Percentiles rank a stretch among this genome's conserved stretches.
Conservation (phyloP, 768 basidiomycete genomes). For the Panus rudis region DNA sequence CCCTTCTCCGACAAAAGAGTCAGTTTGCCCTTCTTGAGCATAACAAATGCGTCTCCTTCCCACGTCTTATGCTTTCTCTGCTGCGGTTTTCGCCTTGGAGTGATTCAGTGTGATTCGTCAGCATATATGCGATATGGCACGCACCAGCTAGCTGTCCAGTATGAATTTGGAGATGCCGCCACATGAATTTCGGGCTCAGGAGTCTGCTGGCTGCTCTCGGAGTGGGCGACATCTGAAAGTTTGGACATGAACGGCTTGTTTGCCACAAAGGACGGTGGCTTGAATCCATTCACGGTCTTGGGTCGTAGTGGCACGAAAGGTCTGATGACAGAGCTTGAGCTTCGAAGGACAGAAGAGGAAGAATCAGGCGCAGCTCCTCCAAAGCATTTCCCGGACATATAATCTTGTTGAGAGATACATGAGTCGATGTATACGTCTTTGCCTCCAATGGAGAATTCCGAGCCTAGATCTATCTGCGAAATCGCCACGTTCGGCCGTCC, state of each 20-base stretch:
- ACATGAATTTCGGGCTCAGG: neutral
- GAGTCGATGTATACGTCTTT: conserved; percentile 65
- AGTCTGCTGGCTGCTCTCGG: no score
- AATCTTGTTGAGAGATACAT: conserved; percentile 44
- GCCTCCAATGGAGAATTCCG: conserved; percentile 29
- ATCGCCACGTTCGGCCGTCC: conserved; percentile 38
- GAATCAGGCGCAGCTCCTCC: neutral
- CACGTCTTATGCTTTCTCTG: conserved; percentile 78
- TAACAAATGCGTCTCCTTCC: conserved; percentile 71
- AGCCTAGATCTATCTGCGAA: conserved; percentile 26
- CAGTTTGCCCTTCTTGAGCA: conserved; percentile 41
- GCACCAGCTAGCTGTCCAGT: conserved; percentile 71
- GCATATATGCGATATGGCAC: conserved; percentile 10
- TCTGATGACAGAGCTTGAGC: conserved; percentile 6
- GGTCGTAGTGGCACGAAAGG: conserved; percentile 11
- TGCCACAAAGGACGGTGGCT: conserved; percentile 2
- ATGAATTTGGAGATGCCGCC: conserved; percentile 23
- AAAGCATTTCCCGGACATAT: conserved; percentile 46
- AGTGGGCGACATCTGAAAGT: neutral
- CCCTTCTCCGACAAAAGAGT: conserved; percentile 66
- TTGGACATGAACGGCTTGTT: conserved; percentile 1
- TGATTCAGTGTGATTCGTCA: conserved; percentile 3
- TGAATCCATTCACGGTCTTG: conserved; percentile 7
- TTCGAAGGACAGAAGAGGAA: conserved; percentile 2
- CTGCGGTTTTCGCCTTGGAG: conserved; percentile 54